Evolutionary conservation across 148 eudicot genomes (phyloP), one percentile per base, ranked within the genome.

Genomic region (Silene conica): DNA sequence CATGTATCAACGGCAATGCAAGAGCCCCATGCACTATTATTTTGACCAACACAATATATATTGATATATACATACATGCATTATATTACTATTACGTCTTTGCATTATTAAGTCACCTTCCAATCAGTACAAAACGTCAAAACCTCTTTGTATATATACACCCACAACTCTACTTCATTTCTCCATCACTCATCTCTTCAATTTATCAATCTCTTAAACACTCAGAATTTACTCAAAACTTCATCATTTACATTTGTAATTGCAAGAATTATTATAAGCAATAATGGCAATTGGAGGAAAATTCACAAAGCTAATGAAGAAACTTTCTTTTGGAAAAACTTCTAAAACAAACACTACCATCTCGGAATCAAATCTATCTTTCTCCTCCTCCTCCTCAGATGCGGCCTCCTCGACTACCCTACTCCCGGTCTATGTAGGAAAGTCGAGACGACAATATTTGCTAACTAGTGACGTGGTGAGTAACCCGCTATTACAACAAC

Each of bases 281-380:
- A 38, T 90, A 8, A 38, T 90, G 91, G 88, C 85, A 10, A 90
- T 80, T 75, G 87, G 85, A 57, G 89, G 89, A 59, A 90, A 87
- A 68, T 83, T 91, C 58, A 89, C 89, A 54, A 91, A 89, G 21
- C 79, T 91, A 5, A 89, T 84, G 77, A 91, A 87, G 67, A 83
- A 82, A 84, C 87, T 87, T 59, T 91, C 96, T 11, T 84, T 91
- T 72, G 64, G 54, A 58, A 58, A 28, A 67, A 66, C 68, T 19
- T 21, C 48, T 21, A 38, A 56, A 26, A 71, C 15, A n/a, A 67
- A 73, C 22, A 20, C 34, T 25, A 67, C 38, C 12, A 62, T 65
- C 25, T 34, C 43, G 15, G 52, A 66, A 38, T 18, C 70, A 66
- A 67, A 67, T 43, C 9, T 18, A 45, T 67, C 14, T n/a, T 67